These are phyloP conservation scores for Phyllosticta paracitricarpa DNA, from an alignment of 2,329 filamentous ascomycete genomes.

Conservation along the genomic window DNA sequence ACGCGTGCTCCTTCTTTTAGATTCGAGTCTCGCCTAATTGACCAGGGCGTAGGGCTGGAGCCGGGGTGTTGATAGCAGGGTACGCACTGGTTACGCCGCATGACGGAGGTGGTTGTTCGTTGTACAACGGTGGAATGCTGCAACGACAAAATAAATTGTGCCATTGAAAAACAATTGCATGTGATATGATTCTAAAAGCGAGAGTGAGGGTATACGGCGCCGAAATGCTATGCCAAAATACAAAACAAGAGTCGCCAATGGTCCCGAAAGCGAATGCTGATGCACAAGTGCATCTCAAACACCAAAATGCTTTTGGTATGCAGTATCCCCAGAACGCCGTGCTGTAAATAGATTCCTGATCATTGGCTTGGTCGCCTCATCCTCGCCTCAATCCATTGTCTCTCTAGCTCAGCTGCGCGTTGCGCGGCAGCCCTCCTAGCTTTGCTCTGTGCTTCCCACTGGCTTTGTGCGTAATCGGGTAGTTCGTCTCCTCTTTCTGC, in stretches of 20 bases:
- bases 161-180: background rate
- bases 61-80: background rate
- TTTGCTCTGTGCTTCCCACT: slow-evolving; percentile 33
- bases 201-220: background rate
- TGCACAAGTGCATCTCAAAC: background rate
- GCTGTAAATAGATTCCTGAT: background rate
- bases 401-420: slow-evolving; percentile 35
- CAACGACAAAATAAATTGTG: background rate
- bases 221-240: background rate
- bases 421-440: slow-evolving; percentile 32
- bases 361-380: slow-evolving; percentile 12
- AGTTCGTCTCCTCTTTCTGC: slow-evolving; percentile 27
- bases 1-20: background rate
- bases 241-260: background rate
- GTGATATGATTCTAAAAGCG: background rate
- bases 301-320: background rate
- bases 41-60: background rate
- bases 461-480: slow-evolving; percentile 38
- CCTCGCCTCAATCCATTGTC: slow-evolving; percentile 29
- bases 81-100: background rate
- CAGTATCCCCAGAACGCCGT: background rate
- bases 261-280: background rate
- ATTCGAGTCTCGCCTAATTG: background rate
- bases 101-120: background rate
- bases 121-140: background rate